Evolutionary conservation across 2,329 filamentous ascomycete species (phyloP), one percentile per base, ranked within the genome.

Genomic region (Hypoxylon sp.): DNA sequence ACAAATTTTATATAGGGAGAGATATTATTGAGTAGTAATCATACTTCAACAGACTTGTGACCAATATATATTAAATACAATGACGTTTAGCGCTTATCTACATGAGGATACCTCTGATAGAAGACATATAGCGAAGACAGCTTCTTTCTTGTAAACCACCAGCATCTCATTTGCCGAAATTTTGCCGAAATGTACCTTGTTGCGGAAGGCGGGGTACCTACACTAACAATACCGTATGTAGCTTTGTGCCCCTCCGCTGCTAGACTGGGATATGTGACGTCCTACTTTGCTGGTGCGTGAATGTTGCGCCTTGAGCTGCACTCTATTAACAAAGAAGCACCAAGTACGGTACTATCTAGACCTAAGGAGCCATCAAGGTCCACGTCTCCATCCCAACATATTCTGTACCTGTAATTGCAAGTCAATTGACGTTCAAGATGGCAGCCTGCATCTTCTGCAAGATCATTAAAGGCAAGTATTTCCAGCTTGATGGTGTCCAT

Each of bases 361-460:
- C 22, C 37, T 11, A 51, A 24, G 22, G 29, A 60, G 63, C 64
- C 67, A 67, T 70, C 64, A 66, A 71, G 66, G 66, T 71, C 59
- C 69, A 55, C 62, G 51, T 59, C 53, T 48, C 44, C 51, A 37
- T 63, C 47, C 46, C 37, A 58, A 33, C 47, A 13, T 46, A 59
- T 19, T 26, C n/a, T 33, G 14, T 48, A 42, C 39, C 48, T 42
- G 37, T 31, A 31, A 63, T 33, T 42, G 31, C 39, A 24, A 63
- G 5, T 50, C 42, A 39, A 79, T 80, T 79, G 76, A 68, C 74
- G 39, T 79, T 72, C 65, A 83, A 74, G 67, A 87, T 88, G 84
- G 86, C 91, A 59, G 85, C 91, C 71, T 99, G 96, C 80, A 94
- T 98, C 78, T 99, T 99, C 85, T 99, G 96, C 87, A 97, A 94